phyloP scores from a whole-genome alignment of 2,329 filamentous ascomycete species.

The Madurella mycetomatis region DNA sequence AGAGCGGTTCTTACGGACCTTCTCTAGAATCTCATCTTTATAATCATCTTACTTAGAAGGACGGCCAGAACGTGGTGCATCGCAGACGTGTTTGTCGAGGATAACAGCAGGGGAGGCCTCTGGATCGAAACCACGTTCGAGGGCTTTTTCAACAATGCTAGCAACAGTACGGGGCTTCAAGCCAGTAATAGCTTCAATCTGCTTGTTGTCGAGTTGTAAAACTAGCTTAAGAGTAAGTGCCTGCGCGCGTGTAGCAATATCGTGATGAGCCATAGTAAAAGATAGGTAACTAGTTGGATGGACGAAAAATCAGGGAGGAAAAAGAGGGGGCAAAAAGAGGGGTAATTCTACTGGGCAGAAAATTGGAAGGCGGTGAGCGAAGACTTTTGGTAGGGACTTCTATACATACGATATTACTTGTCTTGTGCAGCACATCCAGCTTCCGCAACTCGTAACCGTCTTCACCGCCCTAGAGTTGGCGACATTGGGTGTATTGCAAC shows the following conservation, averaged over 20 bases:
- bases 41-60: not conserved
- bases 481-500: no score
- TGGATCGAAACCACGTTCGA: not conserved
- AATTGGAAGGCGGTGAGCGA: no score
- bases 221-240: not conserved
- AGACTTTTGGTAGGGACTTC: no score
- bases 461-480: no score
- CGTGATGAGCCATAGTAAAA: conserved; percentile 1
- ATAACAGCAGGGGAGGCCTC: not conserved
- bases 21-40: not conserved
- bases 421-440: no score
- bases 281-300: no score
- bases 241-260: conserved; percentile 1
- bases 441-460: no score
- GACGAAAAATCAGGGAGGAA: no score
- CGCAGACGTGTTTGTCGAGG: not conserved
- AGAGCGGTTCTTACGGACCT: not conserved
- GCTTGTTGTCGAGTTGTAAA: not conserved
- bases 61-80: not conserved
- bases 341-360: no score
- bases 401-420: no score
- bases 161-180: conserved; percentile 1
- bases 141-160: not conserved
- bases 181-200: not conserved
- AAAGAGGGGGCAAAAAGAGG: no score